Evolutionary conservation across 1,284 basidiomycete species (phyloP).

Genomic region (Apiotrichum gracile): DNA sequence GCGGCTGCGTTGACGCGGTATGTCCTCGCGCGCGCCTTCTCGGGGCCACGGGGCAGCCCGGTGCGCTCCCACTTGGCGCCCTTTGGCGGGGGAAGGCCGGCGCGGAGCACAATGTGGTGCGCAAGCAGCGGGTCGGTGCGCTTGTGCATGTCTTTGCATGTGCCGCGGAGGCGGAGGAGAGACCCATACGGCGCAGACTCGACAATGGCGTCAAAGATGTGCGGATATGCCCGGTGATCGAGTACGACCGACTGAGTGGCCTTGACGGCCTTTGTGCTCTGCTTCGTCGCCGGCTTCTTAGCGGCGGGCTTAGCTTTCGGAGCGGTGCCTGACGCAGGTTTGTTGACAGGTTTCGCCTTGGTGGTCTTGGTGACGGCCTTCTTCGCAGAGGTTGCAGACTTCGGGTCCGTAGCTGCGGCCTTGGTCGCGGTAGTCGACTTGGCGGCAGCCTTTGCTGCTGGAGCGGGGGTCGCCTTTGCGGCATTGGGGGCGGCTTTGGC

Average conservation of each 20-base stretch:
- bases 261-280: not conserved
- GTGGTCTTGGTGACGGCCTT: too few species aligned
- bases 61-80: not conserved
- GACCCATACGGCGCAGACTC: not conserved
- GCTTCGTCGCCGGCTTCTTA: not conserved
- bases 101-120: not conserved
- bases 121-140: not conserved
- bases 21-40: not conserved
- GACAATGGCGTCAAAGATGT: slow-evolving; percentile 1
- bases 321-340: not conserved
- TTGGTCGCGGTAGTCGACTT: too few species aligned
- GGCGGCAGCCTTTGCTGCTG: too few species aligned
- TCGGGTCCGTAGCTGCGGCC: too few species aligned
- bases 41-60: not conserved
- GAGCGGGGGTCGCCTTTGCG: too few species aligned
- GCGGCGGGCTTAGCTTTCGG: not conserved
- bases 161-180: not conserved
- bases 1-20: not conserved
- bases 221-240: not conserved
- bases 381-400: too few species aligned
- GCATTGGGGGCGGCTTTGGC: too few species aligned
- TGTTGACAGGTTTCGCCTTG: not conserved
- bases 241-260: not conserved
- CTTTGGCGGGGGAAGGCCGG: not conserved
- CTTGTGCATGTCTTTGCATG: not conserved